These are phyloP conservation scores for Fusarium coicis DNA, from an alignment of 2,329 filamentous ascomycete genomes.

Conservation along the genomic window DNA sequence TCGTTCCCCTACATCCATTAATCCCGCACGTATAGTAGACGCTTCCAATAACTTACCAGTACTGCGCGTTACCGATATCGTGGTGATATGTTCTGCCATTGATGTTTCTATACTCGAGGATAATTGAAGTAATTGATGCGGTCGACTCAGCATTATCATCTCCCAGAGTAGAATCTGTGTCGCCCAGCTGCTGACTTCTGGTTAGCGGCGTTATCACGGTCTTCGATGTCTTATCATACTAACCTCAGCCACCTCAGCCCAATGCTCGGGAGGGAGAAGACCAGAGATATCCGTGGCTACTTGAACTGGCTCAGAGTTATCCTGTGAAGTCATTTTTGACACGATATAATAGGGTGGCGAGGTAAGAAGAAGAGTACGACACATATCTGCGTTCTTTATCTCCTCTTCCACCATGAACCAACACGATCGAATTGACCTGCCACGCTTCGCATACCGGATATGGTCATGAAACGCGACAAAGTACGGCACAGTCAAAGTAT, in stretches of 20 bases:
- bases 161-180: slow-evolving; percentile 16
- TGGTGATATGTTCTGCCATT: slow-evolving; percentile 25
- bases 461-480: not conserved
- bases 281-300: not conserved
- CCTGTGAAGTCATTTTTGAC: no score
- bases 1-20: slow-evolving; percentile 11
- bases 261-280: slow-evolving; percentile 24
- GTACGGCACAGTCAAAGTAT: not conserved
- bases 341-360: no score
- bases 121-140: slow-evolving; percentile 21
- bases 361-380: no score
- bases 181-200: slow-evolving; percentile 1
- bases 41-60: not conserved
- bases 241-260: slow-evolving; percentile 30
- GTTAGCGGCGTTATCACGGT: not conserved
- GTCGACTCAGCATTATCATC: slow-evolving; percentile 14
- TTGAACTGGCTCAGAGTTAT: not conserved
- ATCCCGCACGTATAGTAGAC: rapidly evolving
- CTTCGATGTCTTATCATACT: not conserved
- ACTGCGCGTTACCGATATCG: slow-evolving; percentile 28
- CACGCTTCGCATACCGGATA: not conserved
- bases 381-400: not conserved
- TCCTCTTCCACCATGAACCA: not conserved
- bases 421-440: not conserved
- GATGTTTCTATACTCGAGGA: slow-evolving; percentile 30